phyloP scores from a whole-genome alignment of 305 asterid species.

The Stenogyne calaminthoides region DNA sequence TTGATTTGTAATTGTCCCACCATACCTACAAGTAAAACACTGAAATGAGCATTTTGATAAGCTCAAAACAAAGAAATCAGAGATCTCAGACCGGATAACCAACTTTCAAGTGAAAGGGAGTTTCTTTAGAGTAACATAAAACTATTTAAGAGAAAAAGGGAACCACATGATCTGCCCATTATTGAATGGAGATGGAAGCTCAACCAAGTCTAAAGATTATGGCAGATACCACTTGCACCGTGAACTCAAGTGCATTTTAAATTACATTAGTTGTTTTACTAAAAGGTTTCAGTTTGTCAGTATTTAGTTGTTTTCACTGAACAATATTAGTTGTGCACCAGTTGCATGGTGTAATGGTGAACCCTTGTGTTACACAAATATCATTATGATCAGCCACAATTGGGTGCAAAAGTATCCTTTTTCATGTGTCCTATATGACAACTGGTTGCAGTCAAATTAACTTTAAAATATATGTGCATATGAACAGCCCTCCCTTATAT shows the following conservation, averaged over 20 bases:
- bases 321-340: no score
- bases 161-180: conserved; percentile 17
- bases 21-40: conserved; percentile 67
- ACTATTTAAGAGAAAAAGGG: conserved; percentile 3
- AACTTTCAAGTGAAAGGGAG: conserved; percentile 20
- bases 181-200: conserved; percentile 2
- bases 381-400: background rate
- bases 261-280: no score
- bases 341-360: no score
- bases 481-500: conserved; percentile 2
- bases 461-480: background rate
- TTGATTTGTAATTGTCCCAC: conserved; percentile 95
- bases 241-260: no score
- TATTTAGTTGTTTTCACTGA: no score
- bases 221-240: no score
- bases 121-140: conserved; percentile 14
- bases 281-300: no score
- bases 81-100: conserved; percentile 17
- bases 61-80: conserved; percentile 21
- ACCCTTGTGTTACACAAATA: background rate
- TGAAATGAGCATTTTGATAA: conserved; percentile 34
- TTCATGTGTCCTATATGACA: conserved; percentile 3
- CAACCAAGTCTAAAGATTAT: conserved; percentile 9
- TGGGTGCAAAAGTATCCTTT: background rate
- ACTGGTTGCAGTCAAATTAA: background rate